Base-by-base conservation (phyloP, 495 filamentous ascomycete species). In the Aspergillus carlsbadensis region DNA sequence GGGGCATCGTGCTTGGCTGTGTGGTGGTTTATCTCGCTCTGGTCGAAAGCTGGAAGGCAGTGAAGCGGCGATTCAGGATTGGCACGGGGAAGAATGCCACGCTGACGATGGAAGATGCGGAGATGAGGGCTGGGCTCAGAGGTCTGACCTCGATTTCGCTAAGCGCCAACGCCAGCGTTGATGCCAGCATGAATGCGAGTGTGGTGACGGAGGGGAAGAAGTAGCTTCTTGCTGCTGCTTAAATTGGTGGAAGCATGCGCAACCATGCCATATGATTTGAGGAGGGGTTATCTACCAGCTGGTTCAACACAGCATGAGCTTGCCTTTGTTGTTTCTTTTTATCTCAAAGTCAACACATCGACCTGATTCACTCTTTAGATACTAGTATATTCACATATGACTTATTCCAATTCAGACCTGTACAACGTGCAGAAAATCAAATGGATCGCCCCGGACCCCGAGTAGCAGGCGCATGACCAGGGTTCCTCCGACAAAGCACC, bases 1-100 rank as follows among this genome's bases (percentile, higher is more conserved):
- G 88, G 88, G 82, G 74, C 17, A 52, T 86, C 4, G 82, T 81
- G 0, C 61, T 85, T 47, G 85, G 76, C 15, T 84, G 84, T 52
- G 81, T 80, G 10, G 62, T 86, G 42, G 59, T 87, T 6, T 90
- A 83, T 52, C 72, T 91, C 11, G 47, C 70, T 0, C 81, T 84
- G 39, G 74, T 88, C 33, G 87, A 91, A 71, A 71, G 74, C 40
- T 90, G 87, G 85, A 89, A 90, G 70, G 78, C 70, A 42, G 60
- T 67, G 33, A 91, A 91, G 74, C 75, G 87, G 37, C 52, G 61
- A 0, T 65, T 73, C 41, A 58, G 68, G 0, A 73, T 74, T 45
- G 70, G 70, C 5, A 70, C 70, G 50, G 71, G 71, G 10, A 71
- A 66, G 58, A 63, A 68, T 52, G 57, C 56, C 6, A 64, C 58